Base-by-base conservation (phyloP, 2,329 filamentous ascomycete genomes). In the Colletotrichum cordylinicola region DNA sequence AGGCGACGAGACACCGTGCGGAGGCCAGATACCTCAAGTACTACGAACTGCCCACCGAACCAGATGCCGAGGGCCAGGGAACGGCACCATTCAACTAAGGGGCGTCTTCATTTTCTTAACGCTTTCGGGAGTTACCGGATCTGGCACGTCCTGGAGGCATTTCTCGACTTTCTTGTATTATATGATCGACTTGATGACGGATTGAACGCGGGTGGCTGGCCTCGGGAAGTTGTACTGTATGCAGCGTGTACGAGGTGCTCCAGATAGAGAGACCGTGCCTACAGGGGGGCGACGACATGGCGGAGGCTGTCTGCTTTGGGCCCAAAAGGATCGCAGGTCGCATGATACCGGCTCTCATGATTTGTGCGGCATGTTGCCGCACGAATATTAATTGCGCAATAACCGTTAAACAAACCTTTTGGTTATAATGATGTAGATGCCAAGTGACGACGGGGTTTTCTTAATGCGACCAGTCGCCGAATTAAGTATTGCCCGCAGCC, bases 31-130 rank as follows among this genome's bases (percentile, higher is more conserved):
- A 88, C 80, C 83, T 86, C 71, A 88, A 83, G 76, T 92, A 89
- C 79, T 92, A 90, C 78, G 87, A 92, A 79, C 85, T 88, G 35
- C 87, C 90, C 67, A 80, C 79, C 48, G 89, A 90, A 62, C 84
- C 87, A 3, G 85, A 87, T 64, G 78, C 85, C 13, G 86, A 86
- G 58, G 87, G 87, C 0, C 87, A 87, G 77, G 90, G 90, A 6
- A 86, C 86, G 4, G 89, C 88, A 8, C 83, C 86, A 62, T 92
- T 91, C 80, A 85, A 91, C 82, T 91, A 85, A 74, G 24, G 8
- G 13, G 18, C 8, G 33, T 60, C 24, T 39, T 73, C 56, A n/a
- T 43, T 74, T 69, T 74, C 68, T 69, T 62, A 69, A 10, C 58
- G 48, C 58, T 58, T 74, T 21, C 29, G 33, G 72, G 72, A 60